A percentile compares a stretch with the other conserved stretches of the same genome.
Conservation (phyloP, 2,329 filamentous ascomycete species). For the Cercospora sesami region DNA sequence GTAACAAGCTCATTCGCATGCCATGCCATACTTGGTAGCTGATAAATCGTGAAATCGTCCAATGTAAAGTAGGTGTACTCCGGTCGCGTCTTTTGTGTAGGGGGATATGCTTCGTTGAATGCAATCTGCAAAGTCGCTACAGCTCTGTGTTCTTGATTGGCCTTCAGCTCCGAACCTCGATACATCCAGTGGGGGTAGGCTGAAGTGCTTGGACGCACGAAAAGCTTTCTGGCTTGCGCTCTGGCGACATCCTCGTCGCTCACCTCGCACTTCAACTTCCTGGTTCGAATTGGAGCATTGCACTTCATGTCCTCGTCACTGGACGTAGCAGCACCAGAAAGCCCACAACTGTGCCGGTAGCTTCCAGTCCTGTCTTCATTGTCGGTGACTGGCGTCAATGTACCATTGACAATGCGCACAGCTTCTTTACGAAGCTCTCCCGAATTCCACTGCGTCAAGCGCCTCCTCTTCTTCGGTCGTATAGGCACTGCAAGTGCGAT, state of each 20-base stretch:
- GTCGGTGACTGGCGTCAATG: background rate
- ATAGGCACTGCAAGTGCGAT: background rate
- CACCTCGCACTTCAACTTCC: background rate
- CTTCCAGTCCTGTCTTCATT: background rate
- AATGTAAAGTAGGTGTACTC: conserved; percentile 22
- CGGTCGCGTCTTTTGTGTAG: background rate
- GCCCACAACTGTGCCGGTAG: background rate
- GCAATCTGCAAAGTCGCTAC: conserved; percentile 8
- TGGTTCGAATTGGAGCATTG: background rate
- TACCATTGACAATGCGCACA: background rate
- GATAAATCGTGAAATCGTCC: conserved; percentile 28
- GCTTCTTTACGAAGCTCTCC: background rate
- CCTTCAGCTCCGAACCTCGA: conserved; percentile 13
- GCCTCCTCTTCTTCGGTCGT: background rate
- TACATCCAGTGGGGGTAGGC: conserved; percentile 21
- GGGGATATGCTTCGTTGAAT: background rate
- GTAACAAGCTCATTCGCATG: conserved; percentile 22
- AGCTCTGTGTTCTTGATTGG: conserved; percentile 13
- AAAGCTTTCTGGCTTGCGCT: background rate
- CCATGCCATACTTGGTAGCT: background rate
- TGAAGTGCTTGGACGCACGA: background rate
- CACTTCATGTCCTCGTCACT: background rate
- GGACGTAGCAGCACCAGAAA: background rate
- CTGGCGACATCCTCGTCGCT: background rate
- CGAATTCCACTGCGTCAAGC: background rate